Conservation (phyloP, 805 yeast genomes). For the Candida tibetensis region DNA sequence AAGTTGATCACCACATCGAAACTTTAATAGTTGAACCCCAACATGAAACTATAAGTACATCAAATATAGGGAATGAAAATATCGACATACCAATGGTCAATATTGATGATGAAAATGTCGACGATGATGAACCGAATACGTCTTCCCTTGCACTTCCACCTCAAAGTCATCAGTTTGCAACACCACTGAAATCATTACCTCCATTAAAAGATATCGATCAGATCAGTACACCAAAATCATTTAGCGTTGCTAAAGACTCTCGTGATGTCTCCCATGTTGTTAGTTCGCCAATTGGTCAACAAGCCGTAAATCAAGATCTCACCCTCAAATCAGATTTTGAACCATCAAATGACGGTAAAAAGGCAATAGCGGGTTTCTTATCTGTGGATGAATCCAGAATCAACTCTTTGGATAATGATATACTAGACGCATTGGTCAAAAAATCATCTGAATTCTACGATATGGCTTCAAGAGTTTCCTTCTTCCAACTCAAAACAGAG, state of each 20-base stretch:
- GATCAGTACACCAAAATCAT: constrained; percentile 40
- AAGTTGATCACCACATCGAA: no score
- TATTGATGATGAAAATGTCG: neutral
- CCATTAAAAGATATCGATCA: constrained; percentile 42
- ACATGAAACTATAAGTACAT: no score
- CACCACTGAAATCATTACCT: constrained; percentile 42
- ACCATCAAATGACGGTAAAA: constrained; percentile 10
- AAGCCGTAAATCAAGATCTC: neutral
- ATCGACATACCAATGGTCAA: no score
- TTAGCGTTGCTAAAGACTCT: constrained; percentile 39
- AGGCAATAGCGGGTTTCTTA: constrained; percentile 26
- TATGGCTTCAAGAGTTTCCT: constrained; percentile 28
- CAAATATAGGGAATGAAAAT: no score
- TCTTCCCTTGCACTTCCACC: constrained; percentile 6
- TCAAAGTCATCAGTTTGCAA: constrained; percentile 24
- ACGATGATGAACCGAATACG: constrained; percentile 11
- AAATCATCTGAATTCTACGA: constrained; percentile 30
- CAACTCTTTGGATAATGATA: constrained; percentile 8
- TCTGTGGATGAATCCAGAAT: constrained; percentile 21
- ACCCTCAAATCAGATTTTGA: constrained; percentile 1
- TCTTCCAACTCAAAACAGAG: constrained; percentile 35
- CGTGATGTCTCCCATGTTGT: constrained; percentile 11
- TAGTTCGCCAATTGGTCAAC: constrained; percentile 21
- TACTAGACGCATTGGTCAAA: constrained; percentile 20
- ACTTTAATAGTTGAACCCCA: no score